Percentiles rank a stretch among this genome's conserved stretches.
Evolutionary conservation across 441 rosid genomes (phyloP).

Genomic region (Euphorbia neoarborescens): DNA sequence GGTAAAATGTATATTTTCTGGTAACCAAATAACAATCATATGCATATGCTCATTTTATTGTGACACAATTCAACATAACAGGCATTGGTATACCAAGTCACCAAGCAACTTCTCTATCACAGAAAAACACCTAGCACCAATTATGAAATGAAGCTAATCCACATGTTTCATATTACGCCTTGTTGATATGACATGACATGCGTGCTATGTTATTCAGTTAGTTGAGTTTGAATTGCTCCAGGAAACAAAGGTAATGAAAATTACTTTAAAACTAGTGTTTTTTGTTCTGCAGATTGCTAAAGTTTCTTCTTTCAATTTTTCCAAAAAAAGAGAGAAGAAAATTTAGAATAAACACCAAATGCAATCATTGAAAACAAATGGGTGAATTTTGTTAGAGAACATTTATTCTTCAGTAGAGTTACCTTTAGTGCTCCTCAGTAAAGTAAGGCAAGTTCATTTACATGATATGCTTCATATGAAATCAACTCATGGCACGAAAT

Average conservation of each 20-base stretch:
- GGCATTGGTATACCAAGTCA: not conserved
- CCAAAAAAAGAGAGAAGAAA: not conserved
- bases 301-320: not conserved
- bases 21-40: no score
- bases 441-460: not conserved
- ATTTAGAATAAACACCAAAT: not conserved
- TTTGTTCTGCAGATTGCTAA: not conserved
- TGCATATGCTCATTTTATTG: not conserved
- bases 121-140: not conserved
- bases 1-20: no score
- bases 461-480: not conserved
- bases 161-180: not conserved
- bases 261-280: not conserved
- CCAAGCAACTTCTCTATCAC: not conserved
- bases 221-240: not conserved
- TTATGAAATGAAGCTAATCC: not conserved
- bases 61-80: not conserved
- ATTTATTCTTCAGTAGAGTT: not conserved
- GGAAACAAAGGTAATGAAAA: not conserved
- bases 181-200: not conserved
- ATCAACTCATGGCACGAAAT: not conserved
- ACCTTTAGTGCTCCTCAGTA: not conserved
- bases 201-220: not conserved
- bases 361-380: not conserved
- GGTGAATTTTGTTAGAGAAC: not conserved